A percentile compares a stretch with the other conserved stretches of the same genome.
These are phyloP conservation scores for Wallacemonas sp. DNA, from an alignment of 208 protist species.

Conservation along the genomic window DNA sequence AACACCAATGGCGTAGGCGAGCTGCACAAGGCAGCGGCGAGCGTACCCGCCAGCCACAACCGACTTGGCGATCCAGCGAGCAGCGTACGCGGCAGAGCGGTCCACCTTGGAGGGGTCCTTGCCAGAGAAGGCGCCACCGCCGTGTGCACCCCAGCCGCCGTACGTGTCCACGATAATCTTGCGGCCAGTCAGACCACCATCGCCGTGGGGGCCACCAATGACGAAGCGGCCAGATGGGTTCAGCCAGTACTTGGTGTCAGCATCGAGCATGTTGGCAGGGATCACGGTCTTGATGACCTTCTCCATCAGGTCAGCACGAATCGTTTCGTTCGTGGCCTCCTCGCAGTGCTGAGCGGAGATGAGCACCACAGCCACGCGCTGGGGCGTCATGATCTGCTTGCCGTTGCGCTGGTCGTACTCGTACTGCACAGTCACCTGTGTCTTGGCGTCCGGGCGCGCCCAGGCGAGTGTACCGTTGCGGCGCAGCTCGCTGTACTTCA, in stretches of 20 bases:
- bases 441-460: constrained; percentile 99
- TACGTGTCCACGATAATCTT: constrained; percentile 99
- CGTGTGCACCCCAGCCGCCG: constrained; percentile 99
- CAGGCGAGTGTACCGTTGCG: constrained; percentile 93
- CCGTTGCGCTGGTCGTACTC: constrained; percentile 87
- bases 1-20: constrained; percentile 99
- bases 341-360: constrained; percentile 99
- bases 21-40: constrained; percentile 96
- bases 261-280: constrained; percentile 93
- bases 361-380: constrained; percentile 97
- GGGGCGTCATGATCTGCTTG: constrained; percentile 87
- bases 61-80: constrained; percentile 99
- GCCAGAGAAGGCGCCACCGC: constrained; percentile 99
- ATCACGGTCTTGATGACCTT: constrained; percentile 96
- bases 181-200: constrained; percentile 99
- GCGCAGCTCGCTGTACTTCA: constrained; percentile 96
- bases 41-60: constrained; percentile 95
- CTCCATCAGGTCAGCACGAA: constrained; percentile 93
- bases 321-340: constrained; percentile 94
- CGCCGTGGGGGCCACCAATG: constrained; percentile 99
- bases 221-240: constrained; percentile 99
- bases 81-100: constrained; percentile 98
- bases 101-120: constrained; percentile 99
- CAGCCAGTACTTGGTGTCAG: constrained; percentile 97
- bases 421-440: constrained; percentile 99